Percentiles rank a stretch among this genome's conserved stretches.
These are phyloP conservation scores for Trichoderma asperelloides DNA, from an alignment of 495 filamentous ascomycete species.

Conservation along the genomic window DNA sequence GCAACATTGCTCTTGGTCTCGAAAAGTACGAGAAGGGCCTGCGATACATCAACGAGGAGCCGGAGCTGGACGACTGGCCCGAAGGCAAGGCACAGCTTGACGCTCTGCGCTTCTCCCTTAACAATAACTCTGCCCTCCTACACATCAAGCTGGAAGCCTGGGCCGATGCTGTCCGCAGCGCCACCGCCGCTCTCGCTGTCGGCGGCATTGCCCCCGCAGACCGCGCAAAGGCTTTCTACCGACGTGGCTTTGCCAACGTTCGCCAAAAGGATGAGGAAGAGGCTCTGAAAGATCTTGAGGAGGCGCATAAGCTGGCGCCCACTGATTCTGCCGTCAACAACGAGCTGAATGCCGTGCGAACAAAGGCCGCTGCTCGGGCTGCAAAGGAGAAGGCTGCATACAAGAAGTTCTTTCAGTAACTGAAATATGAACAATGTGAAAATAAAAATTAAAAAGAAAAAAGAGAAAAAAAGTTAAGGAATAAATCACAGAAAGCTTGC, in stretches of 20 bases:
- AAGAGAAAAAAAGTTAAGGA: neutral
- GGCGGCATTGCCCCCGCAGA: slow-evolving; percentile 60
- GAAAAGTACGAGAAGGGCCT: slow-evolving; percentile 98
- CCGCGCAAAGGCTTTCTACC: slow-evolving; percentile 79
- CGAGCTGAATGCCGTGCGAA: slow-evolving; percentile 69
- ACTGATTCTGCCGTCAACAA: slow-evolving; percentile 65
- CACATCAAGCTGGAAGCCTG: slow-evolving; percentile 70
- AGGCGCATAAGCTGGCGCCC: slow-evolving; percentile 65
- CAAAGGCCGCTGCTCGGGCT: slow-evolving; percentile 57
- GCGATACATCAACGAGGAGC: slow-evolving; percentile 86
- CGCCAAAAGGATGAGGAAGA: slow-evolving; percentile 79
- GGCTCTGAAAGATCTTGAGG: slow-evolving; percentile 68
- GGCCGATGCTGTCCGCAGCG: slow-evolving; percentile 58
- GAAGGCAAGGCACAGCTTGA: slow-evolving; percentile 59
- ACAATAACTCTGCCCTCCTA: slow-evolving; percentile 38
- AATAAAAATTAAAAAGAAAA: neutral
- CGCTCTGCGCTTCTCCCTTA: slow-evolving; percentile 43
- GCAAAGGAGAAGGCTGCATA: slow-evolving; percentile 86
- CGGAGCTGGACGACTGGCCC: slow-evolving; percentile 59
- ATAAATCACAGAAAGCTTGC: neutral
- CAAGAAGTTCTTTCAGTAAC: slow-evolving; percentile 68
- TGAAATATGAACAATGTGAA: neutral
- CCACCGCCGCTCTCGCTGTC: slow-evolving; percentile 65
- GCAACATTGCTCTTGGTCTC: slow-evolving; percentile 59
- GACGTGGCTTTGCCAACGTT: slow-evolving; percentile 64